Conservation (phyloP, 345 rosid genomes). For the Gossypium australe region DNA sequence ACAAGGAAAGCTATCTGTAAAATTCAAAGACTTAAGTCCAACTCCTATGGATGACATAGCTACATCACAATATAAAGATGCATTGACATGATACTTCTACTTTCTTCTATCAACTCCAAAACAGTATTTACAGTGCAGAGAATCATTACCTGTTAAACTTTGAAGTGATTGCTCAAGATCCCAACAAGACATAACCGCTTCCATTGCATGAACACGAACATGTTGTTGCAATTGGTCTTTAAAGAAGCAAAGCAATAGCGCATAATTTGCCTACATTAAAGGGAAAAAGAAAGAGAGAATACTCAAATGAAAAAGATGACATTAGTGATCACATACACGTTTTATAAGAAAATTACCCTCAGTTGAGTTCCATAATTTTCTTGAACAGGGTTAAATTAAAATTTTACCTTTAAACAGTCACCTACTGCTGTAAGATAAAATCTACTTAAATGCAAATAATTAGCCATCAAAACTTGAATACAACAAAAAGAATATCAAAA, state of each 20-base stretch:
- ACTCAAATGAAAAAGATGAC: conserved; percentile 2
- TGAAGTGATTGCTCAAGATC: conserved; percentile 74
- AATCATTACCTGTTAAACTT: conserved; percentile 50
- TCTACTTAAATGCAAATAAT: too few relatives aligned
- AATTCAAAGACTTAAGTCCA: too few relatives aligned
- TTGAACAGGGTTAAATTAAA: too few relatives aligned
- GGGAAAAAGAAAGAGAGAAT: conserved; percentile 6
- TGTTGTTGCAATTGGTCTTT: conserved; percentile 86
- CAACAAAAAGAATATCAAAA: not conserved
- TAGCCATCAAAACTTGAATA: too few relatives aligned
- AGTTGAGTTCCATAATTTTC: too few relatives aligned
- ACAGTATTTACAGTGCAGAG: not conserved
- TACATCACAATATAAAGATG: too few relatives aligned
- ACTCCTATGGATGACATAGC: too few relatives aligned
- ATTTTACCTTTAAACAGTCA: not conserved
- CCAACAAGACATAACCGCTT: conserved; percentile 85
- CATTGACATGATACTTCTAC: too few relatives aligned
- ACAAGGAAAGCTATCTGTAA: not conserved
- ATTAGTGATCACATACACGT: not conserved
- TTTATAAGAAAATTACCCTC: not conserved
- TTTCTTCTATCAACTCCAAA: too few relatives aligned
- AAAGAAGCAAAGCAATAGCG: conserved; percentile 59
- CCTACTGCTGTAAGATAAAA: too few relatives aligned
- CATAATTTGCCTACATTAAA: conserved; percentile 65
- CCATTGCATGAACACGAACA: conserved; percentile 85